These are phyloP conservation scores for Calonectria crousiana DNA, from an alignment of 2,329 filamentous ascomycete genomes.

Conservation along the genomic window DNA sequence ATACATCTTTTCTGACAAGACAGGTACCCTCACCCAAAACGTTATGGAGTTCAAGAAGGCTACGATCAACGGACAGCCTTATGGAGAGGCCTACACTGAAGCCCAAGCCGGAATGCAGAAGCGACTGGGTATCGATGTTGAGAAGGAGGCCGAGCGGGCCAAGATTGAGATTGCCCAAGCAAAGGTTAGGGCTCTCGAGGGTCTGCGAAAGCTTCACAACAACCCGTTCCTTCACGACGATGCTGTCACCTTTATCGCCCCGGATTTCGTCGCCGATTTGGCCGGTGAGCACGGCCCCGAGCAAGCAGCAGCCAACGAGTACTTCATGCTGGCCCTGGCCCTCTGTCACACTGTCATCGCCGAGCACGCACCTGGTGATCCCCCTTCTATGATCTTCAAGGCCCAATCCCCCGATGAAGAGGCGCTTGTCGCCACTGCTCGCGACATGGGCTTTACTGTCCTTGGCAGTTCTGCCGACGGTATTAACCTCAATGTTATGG, in stretches of 20 bases:
- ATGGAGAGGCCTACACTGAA: conserved; percentile 98
- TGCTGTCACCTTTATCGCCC: conserved; percentile 90
- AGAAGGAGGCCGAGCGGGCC: conserved; percentile 80
- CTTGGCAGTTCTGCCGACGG: conserved; percentile 84
- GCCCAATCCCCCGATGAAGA: conserved; percentile 98
- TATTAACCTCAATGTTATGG: conserved; percentile 87
- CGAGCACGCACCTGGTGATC: conserved; percentile 89
- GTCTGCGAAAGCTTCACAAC: conserved; percentile 82
- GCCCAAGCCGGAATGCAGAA: conserved; percentile 97
- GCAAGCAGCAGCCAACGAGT: conserved; percentile 82
- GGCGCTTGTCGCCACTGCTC: conserved; percentile 91
- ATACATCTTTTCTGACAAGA: conserved; percentile 99
- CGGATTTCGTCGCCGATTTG: conserved; percentile 88
- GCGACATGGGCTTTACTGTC: conserved; percentile 95
- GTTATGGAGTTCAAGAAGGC: conserved; percentile 99
- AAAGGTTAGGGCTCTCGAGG: conserved; percentile 77
- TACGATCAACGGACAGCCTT: conserved; percentile 94
- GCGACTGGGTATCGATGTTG: conserved; percentile 87
- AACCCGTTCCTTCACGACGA: conserved; percentile 94
- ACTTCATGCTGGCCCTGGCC: conserved; percentile 94
- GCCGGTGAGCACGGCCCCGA: conserved; percentile 80
- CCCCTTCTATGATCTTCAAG: conserved; percentile 92
- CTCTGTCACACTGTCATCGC: conserved; percentile 98
- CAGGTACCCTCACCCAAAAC: conserved; percentile 94
- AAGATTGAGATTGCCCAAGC: conserved; percentile 83